Conservation (phyloP, 2,329 filamentous ascomycete genomes). For the Neoarthrinium moseri region DNA sequence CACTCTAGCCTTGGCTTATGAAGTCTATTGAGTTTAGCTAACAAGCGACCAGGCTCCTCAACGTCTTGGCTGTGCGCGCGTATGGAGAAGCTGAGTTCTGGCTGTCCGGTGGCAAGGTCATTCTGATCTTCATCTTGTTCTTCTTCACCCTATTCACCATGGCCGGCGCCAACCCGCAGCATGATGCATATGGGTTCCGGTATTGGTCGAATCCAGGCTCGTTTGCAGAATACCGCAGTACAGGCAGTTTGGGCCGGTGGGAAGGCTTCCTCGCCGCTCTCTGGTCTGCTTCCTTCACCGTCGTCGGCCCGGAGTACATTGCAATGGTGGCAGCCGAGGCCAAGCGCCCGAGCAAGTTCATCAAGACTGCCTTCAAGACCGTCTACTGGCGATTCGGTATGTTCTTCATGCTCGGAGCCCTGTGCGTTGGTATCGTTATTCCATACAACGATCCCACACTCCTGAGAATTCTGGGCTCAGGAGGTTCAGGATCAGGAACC, state of each 20-base stretch:
- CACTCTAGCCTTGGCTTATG: not conserved
- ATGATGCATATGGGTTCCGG: conserved; percentile 32
- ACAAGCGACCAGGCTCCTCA: conserved; percentile 26
- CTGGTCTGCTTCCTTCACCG: conserved; percentile 53
- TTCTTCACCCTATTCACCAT: conserved; percentile 42
- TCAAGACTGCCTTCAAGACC: conserved; percentile 61
- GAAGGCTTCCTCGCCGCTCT: conserved; percentile 59
- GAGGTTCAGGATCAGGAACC: conserved; percentile 8
- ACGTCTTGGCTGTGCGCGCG: conserved; percentile 38
- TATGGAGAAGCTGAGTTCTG: conserved; percentile 47
- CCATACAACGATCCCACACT: conserved; percentile 59
- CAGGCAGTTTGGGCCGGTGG: conserved; percentile 55
- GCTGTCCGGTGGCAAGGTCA: conserved; percentile 39
- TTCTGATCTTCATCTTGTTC: conserved; percentile 29
- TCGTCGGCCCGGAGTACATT: conserved; percentile 60
- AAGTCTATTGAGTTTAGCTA: not conserved
- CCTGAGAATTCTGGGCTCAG: conserved; percentile 32
- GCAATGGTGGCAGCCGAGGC: conserved; percentile 45
- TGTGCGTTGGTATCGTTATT: conserved; percentile 61
- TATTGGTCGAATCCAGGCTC: conserved; percentile 49
- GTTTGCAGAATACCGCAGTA: conserved; percentile 48
- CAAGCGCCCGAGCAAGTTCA: conserved; percentile 50
- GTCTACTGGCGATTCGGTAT: conserved; percentile 61
- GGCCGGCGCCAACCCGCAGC: conserved; percentile 40
- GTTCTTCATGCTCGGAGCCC: conserved; percentile 63